phyloP scores from a whole-genome alignment of 306 rosid genomes.

The Calophaca sinica region DNA sequence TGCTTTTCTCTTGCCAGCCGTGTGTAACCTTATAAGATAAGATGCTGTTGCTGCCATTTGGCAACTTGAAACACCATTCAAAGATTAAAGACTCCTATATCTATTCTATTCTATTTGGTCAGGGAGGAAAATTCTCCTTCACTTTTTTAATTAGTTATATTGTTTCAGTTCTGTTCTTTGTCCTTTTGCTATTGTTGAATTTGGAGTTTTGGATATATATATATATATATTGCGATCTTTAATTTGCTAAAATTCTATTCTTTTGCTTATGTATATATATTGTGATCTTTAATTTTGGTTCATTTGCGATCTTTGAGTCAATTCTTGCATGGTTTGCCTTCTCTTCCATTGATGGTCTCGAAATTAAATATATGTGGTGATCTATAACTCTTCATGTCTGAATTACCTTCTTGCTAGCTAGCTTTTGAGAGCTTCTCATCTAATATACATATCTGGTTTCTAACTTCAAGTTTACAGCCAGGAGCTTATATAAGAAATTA shows the following conservation, averaged over 20 bases:
- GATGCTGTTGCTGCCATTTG: neutral
- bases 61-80: constrained; percentile 32
- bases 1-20: constrained; percentile 1
- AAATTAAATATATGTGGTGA: no score
- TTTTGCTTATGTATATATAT: no score
- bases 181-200: neutral
- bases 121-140: constrained; percentile 57
- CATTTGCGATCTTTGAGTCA: neutral
- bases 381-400: no score
- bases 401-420: no score
- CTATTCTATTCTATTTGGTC: constrained; percentile 19
- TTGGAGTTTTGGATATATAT: no score
- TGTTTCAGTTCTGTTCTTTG: no score
- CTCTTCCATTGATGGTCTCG: constrained; percentile 20
- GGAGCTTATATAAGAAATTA: no score
- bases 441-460: no score
- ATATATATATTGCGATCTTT: constrained; percentile 12
- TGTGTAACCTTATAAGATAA: constrained; percentile 34
- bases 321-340: neutral
- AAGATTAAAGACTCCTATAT: constrained; percentile 9
- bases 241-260: no score
- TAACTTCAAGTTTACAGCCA: no score
- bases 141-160: constrained; percentile 42
- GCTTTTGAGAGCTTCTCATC: no score
- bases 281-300: constrained; percentile 10